phyloP scores from a whole-genome alignment of 805 yeast genomes.

The Hanseniaspora occidentalis region DNA sequence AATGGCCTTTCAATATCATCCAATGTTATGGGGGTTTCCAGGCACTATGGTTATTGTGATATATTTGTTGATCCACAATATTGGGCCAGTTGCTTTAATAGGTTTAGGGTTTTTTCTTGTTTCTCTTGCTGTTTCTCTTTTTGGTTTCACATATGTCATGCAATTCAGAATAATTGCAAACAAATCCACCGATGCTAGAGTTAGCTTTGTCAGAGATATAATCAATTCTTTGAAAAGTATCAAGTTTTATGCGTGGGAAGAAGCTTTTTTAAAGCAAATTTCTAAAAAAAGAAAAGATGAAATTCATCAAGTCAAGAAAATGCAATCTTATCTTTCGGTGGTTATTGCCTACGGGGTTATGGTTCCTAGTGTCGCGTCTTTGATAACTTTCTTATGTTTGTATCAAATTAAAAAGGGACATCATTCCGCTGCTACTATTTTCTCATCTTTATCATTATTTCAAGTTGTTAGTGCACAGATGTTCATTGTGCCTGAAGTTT shows the following conservation, averaged over 20 bases:
- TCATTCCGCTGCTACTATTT: constrained; percentile 47
- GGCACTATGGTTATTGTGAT: constrained; percentile 49
- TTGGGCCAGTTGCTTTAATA: constrained; percentile 62
- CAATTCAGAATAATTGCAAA: constrained; percentile 44
- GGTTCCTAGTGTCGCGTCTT: constrained; percentile 59
- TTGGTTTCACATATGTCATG: constrained; percentile 40
- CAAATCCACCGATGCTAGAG: constrained; percentile 62
- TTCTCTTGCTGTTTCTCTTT: constrained; percentile 29
- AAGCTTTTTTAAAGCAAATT: constrained; percentile 52
- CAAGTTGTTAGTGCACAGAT: constrained; percentile 48
- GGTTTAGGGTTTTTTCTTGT: constrained; percentile 51
- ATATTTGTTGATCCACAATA: constrained; percentile 48
- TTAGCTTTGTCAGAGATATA: constrained; percentile 65
- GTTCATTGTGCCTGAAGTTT: constrained; percentile 57
- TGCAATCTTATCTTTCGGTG: constrained; percentile 38
- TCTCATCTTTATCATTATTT: constrained; percentile 60
- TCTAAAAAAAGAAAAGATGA: constrained; percentile 46
- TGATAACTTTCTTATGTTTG: constrained; percentile 41
- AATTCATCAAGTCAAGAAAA: constrained; percentile 43
- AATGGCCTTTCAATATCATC: constrained; percentile 58
- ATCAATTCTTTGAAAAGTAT: constrained; percentile 68
- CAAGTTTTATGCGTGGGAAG: constrained; percentile 88
- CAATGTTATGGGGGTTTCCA: constrained; percentile 52
- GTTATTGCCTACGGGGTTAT: constrained; percentile 55
- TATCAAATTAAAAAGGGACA: constrained; percentile 31